Percentiles rank a stretch among this genome's conserved stretches.
Conservation (phyloP, 169 alveolate genomes). For the Plasmodium gonderi region DNA sequence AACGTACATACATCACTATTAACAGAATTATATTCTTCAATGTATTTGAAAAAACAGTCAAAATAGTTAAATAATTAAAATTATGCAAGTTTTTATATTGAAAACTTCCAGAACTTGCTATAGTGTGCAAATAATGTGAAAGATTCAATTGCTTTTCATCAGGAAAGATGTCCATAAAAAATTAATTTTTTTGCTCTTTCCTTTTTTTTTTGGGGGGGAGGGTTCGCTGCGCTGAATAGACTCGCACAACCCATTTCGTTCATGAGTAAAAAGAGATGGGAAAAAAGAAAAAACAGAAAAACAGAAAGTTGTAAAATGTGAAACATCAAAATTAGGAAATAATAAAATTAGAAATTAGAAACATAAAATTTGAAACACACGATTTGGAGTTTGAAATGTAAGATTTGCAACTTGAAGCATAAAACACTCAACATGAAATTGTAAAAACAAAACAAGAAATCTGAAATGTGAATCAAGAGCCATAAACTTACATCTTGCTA, state of each 20-base stretch:
- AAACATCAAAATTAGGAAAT: background rate
- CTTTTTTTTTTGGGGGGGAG: background rate
- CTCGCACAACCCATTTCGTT: background rate
- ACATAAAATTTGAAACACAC: background rate
- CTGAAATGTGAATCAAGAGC: too few relatives aligned
- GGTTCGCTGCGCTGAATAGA: background rate
- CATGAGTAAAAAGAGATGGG: background rate
- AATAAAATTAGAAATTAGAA: background rate
- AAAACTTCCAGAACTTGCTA: background rate
- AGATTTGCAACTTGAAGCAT: background rate
- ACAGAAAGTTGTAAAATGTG: background rate
- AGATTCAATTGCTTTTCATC: background rate
- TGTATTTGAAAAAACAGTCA: background rate
- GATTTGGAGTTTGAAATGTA: background rate
- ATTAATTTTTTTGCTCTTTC: background rate
- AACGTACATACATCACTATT: background rate
- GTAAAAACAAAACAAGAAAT: too few relatives aligned
- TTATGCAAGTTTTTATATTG: background rate
- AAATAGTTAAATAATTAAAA: background rate
- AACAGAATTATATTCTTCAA: background rate
- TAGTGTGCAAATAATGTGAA: background rate
- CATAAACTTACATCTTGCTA: too few relatives aligned
- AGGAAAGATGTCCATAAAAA: background rate
- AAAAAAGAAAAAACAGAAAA: background rate
- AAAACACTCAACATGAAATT: too few relatives aligned